Conservation (phyloP, 169 alveolate genomes). For the Cryptosporidium canis region DNA sequence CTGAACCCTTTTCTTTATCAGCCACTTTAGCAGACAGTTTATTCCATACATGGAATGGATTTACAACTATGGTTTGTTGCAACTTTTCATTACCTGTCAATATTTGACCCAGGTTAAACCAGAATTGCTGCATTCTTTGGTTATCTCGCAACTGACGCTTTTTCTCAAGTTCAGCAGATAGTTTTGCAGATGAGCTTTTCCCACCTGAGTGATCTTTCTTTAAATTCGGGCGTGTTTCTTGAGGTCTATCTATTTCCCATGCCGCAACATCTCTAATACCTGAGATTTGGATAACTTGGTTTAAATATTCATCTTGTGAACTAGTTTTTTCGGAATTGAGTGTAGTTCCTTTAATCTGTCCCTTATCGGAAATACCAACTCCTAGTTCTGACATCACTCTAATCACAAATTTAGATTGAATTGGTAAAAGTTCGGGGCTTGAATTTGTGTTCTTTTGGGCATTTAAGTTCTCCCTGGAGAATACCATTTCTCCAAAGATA, state of each 20-base stretch:
- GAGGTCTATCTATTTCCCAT: conserved; percentile 72
- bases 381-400: conserved; percentile 69
- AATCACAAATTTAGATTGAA: conserved; percentile 46
- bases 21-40: conserved; percentile 8
- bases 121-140: conserved; percentile 63
- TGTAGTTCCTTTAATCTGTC: conserved; percentile 9
- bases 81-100: conserved; percentile 62
- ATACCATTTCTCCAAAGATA: conserved; percentile 5
- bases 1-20: conserved; percentile 13
- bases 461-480: not conserved
- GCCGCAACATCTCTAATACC: conserved; percentile 69
- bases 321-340: not conserved
- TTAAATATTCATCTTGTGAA: not conserved
- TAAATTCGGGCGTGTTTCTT: conserved; percentile 66
- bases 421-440: conserved; percentile 3
- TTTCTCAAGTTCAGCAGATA: conserved; percentile 51
- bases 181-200: not conserved
- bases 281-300: conserved; percentile 31
- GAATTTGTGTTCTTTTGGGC: not conserved
- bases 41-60: conserved; percentile 71
- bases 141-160: conserved; percentile 51
- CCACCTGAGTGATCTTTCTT: conserved; percentile 27
- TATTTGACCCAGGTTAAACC: conserved; percentile 64
- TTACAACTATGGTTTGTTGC: conserved; percentile 61
- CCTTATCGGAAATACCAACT: conserved; percentile 31